Base-by-base conservation (phyloP, 2,329 filamentous ascomycete genomes). In the Simplicillium sp. region DNA sequence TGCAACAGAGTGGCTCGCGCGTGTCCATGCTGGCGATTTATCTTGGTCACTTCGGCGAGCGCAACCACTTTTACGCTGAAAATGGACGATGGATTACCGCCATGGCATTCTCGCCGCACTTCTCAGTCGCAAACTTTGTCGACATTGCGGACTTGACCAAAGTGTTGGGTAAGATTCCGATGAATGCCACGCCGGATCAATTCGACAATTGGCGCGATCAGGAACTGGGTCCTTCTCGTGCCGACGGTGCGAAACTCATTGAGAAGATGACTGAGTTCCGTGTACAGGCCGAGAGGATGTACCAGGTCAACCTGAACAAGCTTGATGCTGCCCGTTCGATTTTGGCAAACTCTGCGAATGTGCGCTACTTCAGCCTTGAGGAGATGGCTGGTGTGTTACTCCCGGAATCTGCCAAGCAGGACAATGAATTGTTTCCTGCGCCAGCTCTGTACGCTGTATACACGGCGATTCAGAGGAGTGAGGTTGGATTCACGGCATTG, bases 371-470 rank as follows among this genome's bases (percentile, higher is more conserved):
- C 43, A 72, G 66, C 29, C 53, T 79, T 7, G 62, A 68, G 38
- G 66, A 77, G 46, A 67, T 78, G 34, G 65, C 73, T 6, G 59
- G 67, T 14, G 50, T 60, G 15, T 48, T 75, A 15, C 57, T 74
- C 11, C 59, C 62, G 2, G 44, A 52, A 8, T 50, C 56, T 9
- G 50, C 61, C 32, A 65, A 61, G 43, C 44, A 48, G 2, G 54
- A 57, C 16, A 58, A 56, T 2, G 60, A 57, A 9, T 70, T 71
- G 40, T 25, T 25, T 9, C 60, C 69, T 1, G 48, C 68, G 1
- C 52, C 67, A 20, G 69, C 72, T 8, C 59, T 87, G 5, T 84
- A 87, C 51, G 84, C 85, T 4, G 77, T 88, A 7, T 81, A 87
- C 48, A 75, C 75, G 42, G 73, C 80, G 8, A 55, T 90, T 7